These are phyloP conservation scores for Chalciporus chontae DNA, from an alignment of 768 basidiomycete genomes.

Conservation along the genomic window DNA sequence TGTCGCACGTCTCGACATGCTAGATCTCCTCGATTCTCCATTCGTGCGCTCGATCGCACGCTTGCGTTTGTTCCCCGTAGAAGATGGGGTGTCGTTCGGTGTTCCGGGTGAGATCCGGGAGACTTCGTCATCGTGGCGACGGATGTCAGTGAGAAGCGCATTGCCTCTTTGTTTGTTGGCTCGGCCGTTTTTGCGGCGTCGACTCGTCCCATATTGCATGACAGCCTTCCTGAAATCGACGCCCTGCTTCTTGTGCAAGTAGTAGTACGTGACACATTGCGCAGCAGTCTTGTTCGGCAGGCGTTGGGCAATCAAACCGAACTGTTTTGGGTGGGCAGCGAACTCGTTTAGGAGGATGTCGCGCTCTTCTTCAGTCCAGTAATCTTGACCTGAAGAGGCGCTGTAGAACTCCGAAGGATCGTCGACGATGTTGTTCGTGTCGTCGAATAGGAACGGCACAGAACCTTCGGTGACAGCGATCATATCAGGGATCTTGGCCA, in stretches of 20 bases:
- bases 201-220: conserved; percentile 60
- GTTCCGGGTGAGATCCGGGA: conserved; percentile 24
- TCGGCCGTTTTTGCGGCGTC: conserved; percentile 56
- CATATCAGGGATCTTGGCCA: conserved; percentile 91
- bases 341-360: conserved; percentile 76
- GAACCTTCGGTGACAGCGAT: conserved; percentile 61
- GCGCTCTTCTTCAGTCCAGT: conserved; percentile 88
- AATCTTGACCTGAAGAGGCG: conserved; percentile 65
- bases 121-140: conserved; percentile 60
- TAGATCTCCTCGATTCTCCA: conserved; percentile 34
- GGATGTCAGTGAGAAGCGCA: conserved; percentile 76
- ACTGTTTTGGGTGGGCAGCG: conserved; percentile 87
- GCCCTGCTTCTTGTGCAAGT: conserved; percentile 85
- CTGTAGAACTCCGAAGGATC: conserved; percentile 79
- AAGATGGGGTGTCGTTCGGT: conserved; percentile 22
- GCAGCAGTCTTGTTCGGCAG: conserved; percentile 81
- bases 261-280: conserved; percentile 93
- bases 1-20: conserved; percentile 36
- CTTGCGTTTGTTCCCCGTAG: conserved; percentile 39
- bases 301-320: conserved; percentile 82
- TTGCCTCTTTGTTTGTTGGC: conserved; percentile 79
- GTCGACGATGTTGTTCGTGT: conserved; percentile 77
- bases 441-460: conserved; percentile 68
- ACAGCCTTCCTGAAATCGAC: conserved; percentile 84
- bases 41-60: conserved; percentile 32